Conservation (phyloP, 345 rosid species). For the Salix dunnii region DNA sequence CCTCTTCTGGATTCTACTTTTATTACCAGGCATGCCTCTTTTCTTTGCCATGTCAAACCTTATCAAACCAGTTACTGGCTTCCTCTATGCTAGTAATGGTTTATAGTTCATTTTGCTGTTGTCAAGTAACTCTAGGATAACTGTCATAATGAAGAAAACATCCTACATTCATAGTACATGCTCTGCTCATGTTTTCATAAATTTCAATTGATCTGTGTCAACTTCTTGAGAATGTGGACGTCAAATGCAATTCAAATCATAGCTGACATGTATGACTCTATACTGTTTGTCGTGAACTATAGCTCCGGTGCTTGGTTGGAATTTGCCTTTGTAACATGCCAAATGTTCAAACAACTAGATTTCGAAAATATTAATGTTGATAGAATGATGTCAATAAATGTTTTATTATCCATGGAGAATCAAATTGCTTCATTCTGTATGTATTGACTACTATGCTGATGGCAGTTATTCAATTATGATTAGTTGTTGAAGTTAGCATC, state of each 20-base stretch:
- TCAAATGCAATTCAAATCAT: background rate
- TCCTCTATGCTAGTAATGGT: background rate
- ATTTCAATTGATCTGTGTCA: background rate
- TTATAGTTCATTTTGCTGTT: background rate
- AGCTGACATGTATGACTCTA: background rate
- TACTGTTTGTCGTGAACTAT: background rate
- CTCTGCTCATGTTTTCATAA: background rate
- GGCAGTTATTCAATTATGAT: background rate
- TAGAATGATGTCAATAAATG: background rate
- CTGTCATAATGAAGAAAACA: background rate
- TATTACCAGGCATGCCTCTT: background rate
- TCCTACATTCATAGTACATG: background rate
- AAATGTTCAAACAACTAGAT: background rate
- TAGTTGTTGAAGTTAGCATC: background rate
- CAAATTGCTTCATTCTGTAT: background rate
- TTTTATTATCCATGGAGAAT: background rate
- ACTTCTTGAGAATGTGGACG: background rate
- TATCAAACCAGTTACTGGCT: background rate
- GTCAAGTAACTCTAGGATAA: background rate
- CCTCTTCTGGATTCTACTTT: background rate
- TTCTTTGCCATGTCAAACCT: background rate
- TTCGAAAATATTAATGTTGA: background rate
- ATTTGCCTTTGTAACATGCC: background rate
- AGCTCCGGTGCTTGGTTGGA: background rate
- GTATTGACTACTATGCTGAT: background rate